phyloP scores from a whole-genome alignment of 352 stramenopile species.

The Pythium chondricola region DNA sequence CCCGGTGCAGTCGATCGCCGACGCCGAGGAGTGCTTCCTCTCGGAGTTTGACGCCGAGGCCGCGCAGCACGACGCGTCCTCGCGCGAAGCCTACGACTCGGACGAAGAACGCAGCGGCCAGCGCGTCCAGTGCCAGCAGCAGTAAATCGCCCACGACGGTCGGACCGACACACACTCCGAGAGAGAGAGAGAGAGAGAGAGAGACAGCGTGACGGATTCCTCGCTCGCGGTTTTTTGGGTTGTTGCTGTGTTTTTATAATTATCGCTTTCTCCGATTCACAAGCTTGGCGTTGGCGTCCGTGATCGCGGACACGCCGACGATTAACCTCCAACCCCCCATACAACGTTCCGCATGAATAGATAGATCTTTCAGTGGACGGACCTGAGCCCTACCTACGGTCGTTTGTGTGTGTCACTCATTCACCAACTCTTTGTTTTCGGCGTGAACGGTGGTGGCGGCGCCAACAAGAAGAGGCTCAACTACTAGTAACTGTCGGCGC shows the following conservation, averaged over 20 bases:
- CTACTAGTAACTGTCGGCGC: too few relatives aligned
- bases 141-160: conserved; percentile 41
- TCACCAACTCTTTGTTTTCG: too few relatives aligned
- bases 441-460: too few relatives aligned
- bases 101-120: conserved; percentile 91
- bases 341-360: too few relatives aligned
- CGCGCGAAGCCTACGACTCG: conserved; percentile 86
- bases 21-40: conserved; percentile 81
- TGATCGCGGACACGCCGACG: too few relatives aligned
- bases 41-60: conserved; percentile 91
- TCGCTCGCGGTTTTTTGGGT: conserved; percentile 11
- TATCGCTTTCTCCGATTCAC: conserved; percentile 22
- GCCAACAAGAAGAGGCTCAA: too few relatives aligned
- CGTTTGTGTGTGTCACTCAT: too few relatives aligned
- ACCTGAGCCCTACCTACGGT: too few relatives aligned
- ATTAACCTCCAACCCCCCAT: too few relatives aligned
- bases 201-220: neutral
- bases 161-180: too few relatives aligned
- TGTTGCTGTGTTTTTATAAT: conserved; percentile 27
- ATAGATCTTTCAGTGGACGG: too few relatives aligned
- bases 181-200: neutral
- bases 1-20: conserved; percentile 35
- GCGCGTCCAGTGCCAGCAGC: conserved; percentile 86
- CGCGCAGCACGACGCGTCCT: conserved; percentile 71
- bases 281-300: too few relatives aligned